Base-by-base conservation (phyloP, 768 basidiomycete genomes). In the Candolleomyces eurysporus region DNA sequence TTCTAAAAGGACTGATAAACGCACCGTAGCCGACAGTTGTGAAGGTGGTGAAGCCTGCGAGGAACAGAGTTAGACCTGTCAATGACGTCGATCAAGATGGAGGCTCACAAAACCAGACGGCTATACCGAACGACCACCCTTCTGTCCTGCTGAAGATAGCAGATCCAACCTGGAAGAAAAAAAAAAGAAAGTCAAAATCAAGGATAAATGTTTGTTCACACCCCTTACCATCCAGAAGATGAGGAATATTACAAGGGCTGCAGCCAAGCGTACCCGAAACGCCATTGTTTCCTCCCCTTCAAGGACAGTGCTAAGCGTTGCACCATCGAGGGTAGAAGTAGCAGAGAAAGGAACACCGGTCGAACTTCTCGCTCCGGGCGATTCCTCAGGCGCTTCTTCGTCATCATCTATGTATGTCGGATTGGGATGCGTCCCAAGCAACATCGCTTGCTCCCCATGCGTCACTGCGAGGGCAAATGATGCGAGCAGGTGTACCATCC, bases 181-280 rank as follows among this genome's bases (percentile, higher is more conserved):
- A 14, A 39, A 14, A 48, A n/a, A 32, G 32, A 60, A 30, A 26
- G 36, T 40, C 14, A 46, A n/a, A 45, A 11, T 26, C 21, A 17
- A 7, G 54, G 22, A 13, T 10, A 54, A 42, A 26, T 6, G 26
- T 61, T 57, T 48, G 43, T 17, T 7, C 5, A 0, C 22, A 49
- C 31, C 48, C 16, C 81, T 61, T 61, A 90, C 87, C 66, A 84
- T 76, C 92, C 92, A 94, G 75, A 94, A 94, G n/a, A 81, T 64
- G 21, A 91, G 67, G 73, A 94, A 93, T 32, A 89, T 64, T 0
- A 70, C 53, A 76, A 84, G 84, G 0, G 87, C 85, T 19, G 90
- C 72, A 2, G 67, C 58, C 49, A 89, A 78, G 66, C 91, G 85
- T 7, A 78, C 73, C 45, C 76, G 76, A 63, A 87, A 84, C 40